Evolutionary conservation across 1,139 yeast genomes (phyloP), one percentile per base, ranked within the genome.

Genomic region (Geotrichum citri-aurantii): DNA sequence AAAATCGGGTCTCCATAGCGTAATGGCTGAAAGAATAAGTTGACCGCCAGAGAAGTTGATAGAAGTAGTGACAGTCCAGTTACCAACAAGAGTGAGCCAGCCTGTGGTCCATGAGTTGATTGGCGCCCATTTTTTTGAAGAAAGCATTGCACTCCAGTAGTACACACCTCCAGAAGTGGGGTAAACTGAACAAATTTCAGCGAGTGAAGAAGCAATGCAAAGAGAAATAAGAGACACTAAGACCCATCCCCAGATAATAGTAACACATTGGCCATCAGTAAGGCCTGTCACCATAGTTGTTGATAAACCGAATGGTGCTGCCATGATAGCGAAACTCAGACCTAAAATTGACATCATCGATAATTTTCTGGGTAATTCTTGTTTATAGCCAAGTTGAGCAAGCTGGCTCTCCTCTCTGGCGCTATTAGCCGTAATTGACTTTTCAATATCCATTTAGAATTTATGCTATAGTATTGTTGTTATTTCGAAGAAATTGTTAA

Each of bases 141-240:
- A 47, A n/a, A 56, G 52, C 62, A 59, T 59, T 27, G 62, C 62
- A 48, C 59, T 58, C 62, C 62, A 59, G 59, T 62, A 51, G 67
- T 61, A 64, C 54, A 63, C 59, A 60, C 65, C 48, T 61, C 66
- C 58, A 57, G 63, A 58, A 50, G 68, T 52, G 60, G 65, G 53
- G 63, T 63, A 55, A 57, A 63, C 57, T 48, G 63, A 46, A 64
- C 68, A 65, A 51, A 66, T 63, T 54, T 66, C 69, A n/a, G 66
- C 69, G 27, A 66, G 62, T 2, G 69, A 66, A 8, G 65, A 58
- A 14, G 67, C 66, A 42, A 66, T 65, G 47, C 67, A 66, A 11
- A 65, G 52, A 31, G 65, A 63, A 55, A 65, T 65, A n/a, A 61
- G 46, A 12, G 65, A 60, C 17, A 65, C 67, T 11, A 65, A 47